These are phyloP conservation scores for Diaporthe citrichinensis DNA, from an alignment of 2,329 filamentous ascomycete species.

Conservation along the genomic window DNA sequence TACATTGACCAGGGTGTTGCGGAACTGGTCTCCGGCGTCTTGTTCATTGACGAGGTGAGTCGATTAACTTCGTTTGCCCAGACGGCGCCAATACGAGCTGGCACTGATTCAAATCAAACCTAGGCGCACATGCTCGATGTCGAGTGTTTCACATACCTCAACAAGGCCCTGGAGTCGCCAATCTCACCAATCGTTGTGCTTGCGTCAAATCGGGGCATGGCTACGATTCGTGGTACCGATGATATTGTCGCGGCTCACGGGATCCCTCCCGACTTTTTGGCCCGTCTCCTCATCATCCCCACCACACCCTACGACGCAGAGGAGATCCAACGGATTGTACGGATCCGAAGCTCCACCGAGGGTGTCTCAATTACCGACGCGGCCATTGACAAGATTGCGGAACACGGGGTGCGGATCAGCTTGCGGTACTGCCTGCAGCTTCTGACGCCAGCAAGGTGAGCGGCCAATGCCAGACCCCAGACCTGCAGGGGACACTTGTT, in stretches of 20 bases:
- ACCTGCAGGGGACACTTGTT: slow-evolving; percentile 47
- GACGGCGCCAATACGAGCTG: slow-evolving; percentile 34
- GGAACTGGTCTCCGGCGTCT: slow-evolving; percentile 95
- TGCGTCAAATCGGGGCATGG: slow-evolving; percentile 95
- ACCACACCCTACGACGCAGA: slow-evolving; percentile 89
- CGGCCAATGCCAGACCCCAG: slow-evolving; percentile 41
- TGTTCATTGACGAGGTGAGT: slow-evolving; percentile 97
- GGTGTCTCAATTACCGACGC: slow-evolving; percentile 83
- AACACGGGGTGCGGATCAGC: slow-evolving; percentile 90
- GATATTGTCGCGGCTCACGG: slow-evolving; percentile 90
- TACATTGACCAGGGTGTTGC: slow-evolving; percentile 99
- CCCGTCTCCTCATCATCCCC: slow-evolving; percentile 94
- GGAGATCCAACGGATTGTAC: slow-evolving; percentile 94
- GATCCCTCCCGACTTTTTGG: slow-evolving; percentile 92
- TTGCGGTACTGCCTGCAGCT: slow-evolving; percentile 94
- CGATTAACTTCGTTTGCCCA: slow-evolving; percentile 27
- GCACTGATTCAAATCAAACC: slow-evolving; percentile 42
- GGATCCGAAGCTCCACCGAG: slow-evolving; percentile 86
- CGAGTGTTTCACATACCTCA: slow-evolving; percentile 99
- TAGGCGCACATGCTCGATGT: slow-evolving; percentile 99
- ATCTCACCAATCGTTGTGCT: slow-evolving; percentile 98
- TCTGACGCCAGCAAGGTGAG: slow-evolving; percentile 84
- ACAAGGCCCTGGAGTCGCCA: slow-evolving; percentile 94
- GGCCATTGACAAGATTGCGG: slow-evolving; percentile 88
- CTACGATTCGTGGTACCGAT: slow-evolving; percentile 89